phyloP scores from a whole-genome alignment of 2,329 filamentous ascomycete species.

The Thielaviopsis populi region DNA sequence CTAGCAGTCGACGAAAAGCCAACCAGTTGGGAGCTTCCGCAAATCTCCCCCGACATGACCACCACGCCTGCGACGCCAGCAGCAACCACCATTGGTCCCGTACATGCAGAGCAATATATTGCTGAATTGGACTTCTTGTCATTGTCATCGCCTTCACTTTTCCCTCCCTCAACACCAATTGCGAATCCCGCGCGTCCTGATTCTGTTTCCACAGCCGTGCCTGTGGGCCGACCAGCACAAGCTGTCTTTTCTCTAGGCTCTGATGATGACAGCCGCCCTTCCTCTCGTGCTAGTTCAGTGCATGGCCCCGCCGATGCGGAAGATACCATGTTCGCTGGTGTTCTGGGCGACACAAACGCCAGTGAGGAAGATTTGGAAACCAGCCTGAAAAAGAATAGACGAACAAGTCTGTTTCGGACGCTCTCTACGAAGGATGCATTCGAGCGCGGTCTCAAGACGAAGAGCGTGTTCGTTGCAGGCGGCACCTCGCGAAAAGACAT shows the following conservation, averaged over 20 bases:
- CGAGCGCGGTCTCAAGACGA: background rate
- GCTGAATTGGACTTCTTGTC: background rate
- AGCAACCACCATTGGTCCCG: background rate
- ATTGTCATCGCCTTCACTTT: background rate
- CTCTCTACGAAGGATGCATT: conserved; percentile 11
- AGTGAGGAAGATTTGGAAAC: conserved; percentile 4
- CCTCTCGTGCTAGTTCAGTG: conserved; percentile 4
- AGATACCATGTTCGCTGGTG: conserved; percentile 15
- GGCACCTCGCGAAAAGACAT: background rate
- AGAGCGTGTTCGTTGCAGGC: conserved; percentile 12
- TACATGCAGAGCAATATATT: background rate
- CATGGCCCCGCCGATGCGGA: background rate
- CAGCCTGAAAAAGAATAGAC: conserved; percentile 10
- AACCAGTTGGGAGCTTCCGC: background rate
- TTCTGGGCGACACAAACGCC: conserved; percentile 9
- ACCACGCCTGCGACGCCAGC: background rate
- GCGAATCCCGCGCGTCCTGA: background rate
- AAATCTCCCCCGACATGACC: background rate
- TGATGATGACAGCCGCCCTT: background rate
- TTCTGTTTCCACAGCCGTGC: background rate
- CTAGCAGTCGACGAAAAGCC: background rate
- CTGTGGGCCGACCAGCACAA: background rate
- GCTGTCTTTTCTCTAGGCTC: conserved; percentile 9
- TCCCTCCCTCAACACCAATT: background rate
- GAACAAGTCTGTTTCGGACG: conserved; percentile 13